These are phyloP conservation scores for Phialophora tarda DNA, from an alignment of 2,329 filamentous ascomycete species.

Conservation along the genomic window DNA sequence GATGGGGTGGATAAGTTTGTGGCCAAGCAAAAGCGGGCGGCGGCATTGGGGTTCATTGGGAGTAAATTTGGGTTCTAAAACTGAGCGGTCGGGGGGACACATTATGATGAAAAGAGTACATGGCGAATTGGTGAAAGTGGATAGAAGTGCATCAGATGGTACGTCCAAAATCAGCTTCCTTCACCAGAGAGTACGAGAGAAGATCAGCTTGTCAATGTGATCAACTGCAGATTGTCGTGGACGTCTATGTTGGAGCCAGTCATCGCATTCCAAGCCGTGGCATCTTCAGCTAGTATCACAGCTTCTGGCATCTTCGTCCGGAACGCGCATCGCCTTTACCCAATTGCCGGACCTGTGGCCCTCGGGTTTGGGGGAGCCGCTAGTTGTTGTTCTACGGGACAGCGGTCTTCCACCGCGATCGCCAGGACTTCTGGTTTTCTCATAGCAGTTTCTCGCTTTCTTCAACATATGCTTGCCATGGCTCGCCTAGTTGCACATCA, in stretches of 20 bases:
- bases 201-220: background rate
- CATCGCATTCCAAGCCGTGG: background rate
- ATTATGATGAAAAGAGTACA: background rate
- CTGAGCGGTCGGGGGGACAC: background rate
- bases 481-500: too few relatives aligned
- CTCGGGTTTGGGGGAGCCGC: background rate
- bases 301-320: background rate
- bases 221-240: background rate
- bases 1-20: conserved; percentile 89
- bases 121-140: background rate
- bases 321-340: background rate
- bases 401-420: background rate
- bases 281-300: background rate
- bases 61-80: conserved; percentile 52
- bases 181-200: background rate
- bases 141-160: background rate
- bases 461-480: too few relatives aligned
- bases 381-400: background rate
- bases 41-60: conserved; percentile 68
- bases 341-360: background rate
- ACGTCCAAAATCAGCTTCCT: background rate
- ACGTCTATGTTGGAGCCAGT: background rate
- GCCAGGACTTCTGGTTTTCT: background rate
- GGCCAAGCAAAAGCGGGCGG: conserved; percentile 81
- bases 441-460: background rate